Evolutionary conservation across 2,329 filamentous ascomycete species (phyloP), one percentile per base, ranked within the genome.

Genomic region (Aspergillus brunneoviolaceus): DNA sequence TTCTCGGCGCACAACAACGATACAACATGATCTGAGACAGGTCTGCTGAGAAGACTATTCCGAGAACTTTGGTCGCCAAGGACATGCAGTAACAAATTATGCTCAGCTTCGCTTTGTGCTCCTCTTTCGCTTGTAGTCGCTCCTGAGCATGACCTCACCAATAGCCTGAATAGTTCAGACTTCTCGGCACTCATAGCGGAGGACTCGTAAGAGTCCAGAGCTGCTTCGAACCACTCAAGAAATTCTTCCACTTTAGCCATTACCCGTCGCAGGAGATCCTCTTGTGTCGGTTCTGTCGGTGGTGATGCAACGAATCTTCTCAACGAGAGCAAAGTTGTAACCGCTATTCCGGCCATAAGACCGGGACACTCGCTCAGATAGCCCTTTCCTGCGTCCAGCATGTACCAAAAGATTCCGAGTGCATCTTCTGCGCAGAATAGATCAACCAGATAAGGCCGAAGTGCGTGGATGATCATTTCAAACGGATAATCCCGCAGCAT

Each of bases 391-490:
- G 84, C 83, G 5, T 85, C 80, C 14, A 98, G 81, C 1, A 99
- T 82, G 74, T 96, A 97, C 73, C 92, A 89, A 61, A 90, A 87
- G 35, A 99, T 85, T 0, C 93, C 94, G 49, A 98, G 82, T 1
- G 91, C 88, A 77, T 99, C 95, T 70, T 96, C 91, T 10, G 93
- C 90, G 74, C 94, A 98, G 70, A 96, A 89, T 0, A 88, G 84
- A 66, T 98, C 89, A 1, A 89, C 88, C 5, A 98, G 80, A 65
- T 92, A 96, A 0, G 87, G 87, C 10, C 89, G 84, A 21, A 96
- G 81, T 1, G 90, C 89, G 68, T 92, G 90, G 1, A 99, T 81
- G 0, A 96, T 82, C 90, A 97, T 95, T 74, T 99, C 91, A 14
- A 97, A 75, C 11, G 92, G 90, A 70, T 98, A 98, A 0, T 89